Base-by-base conservation (phyloP, 495 filamentous ascomycete genomes). In the Talaromyces wortmannii region DNA sequence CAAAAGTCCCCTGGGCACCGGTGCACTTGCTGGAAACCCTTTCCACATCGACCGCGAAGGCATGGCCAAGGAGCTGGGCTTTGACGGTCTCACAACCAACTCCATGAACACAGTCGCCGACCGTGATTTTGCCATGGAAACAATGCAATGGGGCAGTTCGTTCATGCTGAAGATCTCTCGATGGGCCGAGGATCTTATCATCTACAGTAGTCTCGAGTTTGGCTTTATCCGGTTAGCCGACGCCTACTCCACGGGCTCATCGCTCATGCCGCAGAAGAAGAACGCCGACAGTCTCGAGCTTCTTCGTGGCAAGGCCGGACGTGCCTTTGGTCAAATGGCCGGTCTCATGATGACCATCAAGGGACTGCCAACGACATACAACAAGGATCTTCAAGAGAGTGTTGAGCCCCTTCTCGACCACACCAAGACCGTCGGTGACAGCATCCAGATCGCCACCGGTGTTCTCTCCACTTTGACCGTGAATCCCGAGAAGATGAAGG, bases 351-450 rank as follows among this genome's bases (percentile, higher is more conserved):
- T 80, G 68, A 94, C 86, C 12, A 83, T 89, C 66, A 97, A 97
- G 76, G 88, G 88, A 33, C 78, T 96, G 17, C 91, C 92, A 2
- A 88, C 83, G 23, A 95, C 90, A 6, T 97, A 96, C 78, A 95
- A 97, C 77, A 95, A 96, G 75, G 89, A 96, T 65, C 76, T 96
- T 13, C 92, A 97, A 71, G 92, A 97, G 73, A 86, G 83, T 56
- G 84, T 90, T 58, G 90, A 96, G 76, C 87, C 88, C 44, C 80
- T 97, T 68, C 81, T 97, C 30, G 89, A 96, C 71, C 84, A 86
- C 65, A 81, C 95, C 67, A 91, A 91, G 75, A 96, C 92, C 8
- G 83, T 95, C 49, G 78, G 78, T 47, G 88, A 95, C 77, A 91
- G 86, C 67, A 80, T 95, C 56, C 86, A 86, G 64, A 96, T 97